phyloP scores from a whole-genome alignment of 1,139 yeast genomes.

The Citeromyces hawaiiensis region DNA sequence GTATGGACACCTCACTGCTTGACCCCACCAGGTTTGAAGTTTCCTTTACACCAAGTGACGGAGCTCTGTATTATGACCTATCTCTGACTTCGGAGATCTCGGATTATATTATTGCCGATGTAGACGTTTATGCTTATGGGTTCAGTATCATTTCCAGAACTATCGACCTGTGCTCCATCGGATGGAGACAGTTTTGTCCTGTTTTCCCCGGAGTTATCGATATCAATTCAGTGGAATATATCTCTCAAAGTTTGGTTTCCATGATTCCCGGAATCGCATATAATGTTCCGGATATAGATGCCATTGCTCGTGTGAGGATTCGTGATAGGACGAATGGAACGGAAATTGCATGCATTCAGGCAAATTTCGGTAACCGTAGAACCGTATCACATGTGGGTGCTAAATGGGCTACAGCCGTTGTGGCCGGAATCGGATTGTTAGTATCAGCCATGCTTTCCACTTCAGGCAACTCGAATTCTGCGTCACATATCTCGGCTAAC shows the following conservation, averaged over 20 bases:
- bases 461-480: constrained; percentile 70
- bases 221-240: constrained; percentile 50
- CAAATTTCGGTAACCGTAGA: constrained; percentile 57
- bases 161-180: constrained; percentile 43
- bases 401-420: constrained; percentile 74
- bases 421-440: constrained; percentile 67
- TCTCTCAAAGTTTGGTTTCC: constrained; percentile 28
- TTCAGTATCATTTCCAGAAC: constrained; percentile 41
- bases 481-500: constrained; percentile 65
- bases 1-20: constrained; percentile 56
- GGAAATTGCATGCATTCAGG: constrained; percentile 54
- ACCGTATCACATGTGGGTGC: constrained; percentile 67
- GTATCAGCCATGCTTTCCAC: constrained; percentile 57
- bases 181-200: constrained; percentile 77
- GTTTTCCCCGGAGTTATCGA: constrained; percentile 58
- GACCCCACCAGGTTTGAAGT: constrained; percentile 57
- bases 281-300: constrained; percentile 69
- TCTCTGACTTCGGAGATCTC: constrained; percentile 49
- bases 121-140: constrained; percentile 67
- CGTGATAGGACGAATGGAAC: constrained; percentile 21
- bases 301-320: constrained; percentile 43
- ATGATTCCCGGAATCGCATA: constrained; percentile 62
- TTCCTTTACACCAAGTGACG: constrained; percentile 50
- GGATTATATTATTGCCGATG: constrained; percentile 42
- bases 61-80: constrained; percentile 45